Evolutionary conservation across 1,284 basidiomycete genomes (phyloP), one percentile per base, ranked within the genome.

Genomic region (Spongiforma sp.): DNA sequence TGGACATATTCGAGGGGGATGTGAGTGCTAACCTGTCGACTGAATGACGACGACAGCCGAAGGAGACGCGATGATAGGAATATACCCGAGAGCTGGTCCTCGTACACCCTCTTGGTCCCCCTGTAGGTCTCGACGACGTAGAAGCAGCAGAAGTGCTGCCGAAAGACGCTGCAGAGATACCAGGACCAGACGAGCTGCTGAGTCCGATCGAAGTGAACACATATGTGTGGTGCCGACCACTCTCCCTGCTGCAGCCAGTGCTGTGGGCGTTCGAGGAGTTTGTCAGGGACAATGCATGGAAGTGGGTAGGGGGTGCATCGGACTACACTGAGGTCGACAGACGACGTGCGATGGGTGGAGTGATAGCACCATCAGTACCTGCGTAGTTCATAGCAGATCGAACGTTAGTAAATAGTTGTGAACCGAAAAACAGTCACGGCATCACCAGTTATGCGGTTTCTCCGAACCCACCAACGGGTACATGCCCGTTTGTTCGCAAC

Each of bases 191-290:
- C 36, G 77, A 82, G 17, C 76, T 85, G 1, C 62, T 70, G 5
- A 69, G 68, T 2, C 67, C 80, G 1, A 69, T 87, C 2, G 70
- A 80, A 14, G 89, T 85, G 0, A 82, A 91, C 67, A 89, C 90
- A 1, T 96, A 96, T 74, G 82, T 94, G 34, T 96, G 89, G 86
- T 70, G 72, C 52, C 75, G 71, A 3, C 75, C 83, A 0, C 61
- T 81, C 9, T 68, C 75, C 0, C 67, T 77, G 17, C 80, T 96
- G 14, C 81, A 86, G 39, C 81, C 86, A 0, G 79, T 82, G 24
- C 77, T 93, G 3, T 97, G 95, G 95, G 86, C 86, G 21, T 95
- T 88, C 72, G 87, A 87, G 17, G 85, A 87, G 9, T 94, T 95
- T 69, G 83, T 94, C 33, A 77, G 78, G 68, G 82, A 89, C 55